A percentile compares a stretch with the other conserved stretches of the same genome.
Conservation (phyloP, 2,329 filamentous ascomycete species). For the Colletotrichum lindemuthianum region DNA sequence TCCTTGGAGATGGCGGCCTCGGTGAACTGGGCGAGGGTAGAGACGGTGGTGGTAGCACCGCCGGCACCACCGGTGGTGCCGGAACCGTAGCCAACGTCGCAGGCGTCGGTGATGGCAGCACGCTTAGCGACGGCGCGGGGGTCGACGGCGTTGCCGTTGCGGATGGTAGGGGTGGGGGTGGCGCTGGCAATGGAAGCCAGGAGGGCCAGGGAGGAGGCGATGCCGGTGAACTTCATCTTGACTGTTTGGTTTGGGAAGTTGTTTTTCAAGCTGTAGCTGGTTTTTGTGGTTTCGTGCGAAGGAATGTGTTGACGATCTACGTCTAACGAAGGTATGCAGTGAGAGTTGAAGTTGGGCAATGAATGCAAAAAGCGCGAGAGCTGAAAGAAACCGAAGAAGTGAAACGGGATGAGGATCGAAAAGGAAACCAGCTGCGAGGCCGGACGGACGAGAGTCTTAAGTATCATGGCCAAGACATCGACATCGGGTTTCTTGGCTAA, state of each 20-base stretch:
- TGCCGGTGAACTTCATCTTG: conserved; percentile 46
- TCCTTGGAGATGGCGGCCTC: conserved; percentile 56
- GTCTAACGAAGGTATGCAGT: conserved; percentile 32
- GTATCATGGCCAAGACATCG: conserved; percentile 12
- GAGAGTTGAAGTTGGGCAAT: conserved; percentile 23
- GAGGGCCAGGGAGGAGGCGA: conserved; percentile 42
- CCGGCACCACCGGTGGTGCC: conserved; percentile 63
- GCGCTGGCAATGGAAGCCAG: conserved; percentile 44
- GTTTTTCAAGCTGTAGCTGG: conserved; percentile 5
- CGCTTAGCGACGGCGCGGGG: conserved; percentile 42
- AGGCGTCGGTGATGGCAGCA: conserved; percentile 49
- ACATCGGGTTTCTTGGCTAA: conserved; percentile 25
- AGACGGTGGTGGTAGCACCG: conserved; percentile 62
- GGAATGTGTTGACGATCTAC: conserved; percentile 35
- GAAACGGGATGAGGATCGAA: conserved; percentile 31
- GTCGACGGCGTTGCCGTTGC: conserved; percentile 40
- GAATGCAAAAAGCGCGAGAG: conserved; percentile 30
- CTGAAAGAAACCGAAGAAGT: conserved; percentile 29
- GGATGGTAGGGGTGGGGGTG: conserved; percentile 44
- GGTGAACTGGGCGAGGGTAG: conserved; percentile 57
- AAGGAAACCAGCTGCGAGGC: neutral
- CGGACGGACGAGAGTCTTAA: conserved; percentile 17
- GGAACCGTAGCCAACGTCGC: conserved; percentile 47
- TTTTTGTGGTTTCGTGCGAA: conserved; percentile 9
- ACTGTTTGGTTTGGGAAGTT: conserved; percentile 1